These are phyloP conservation scores for Chlamydomonas applanata DNA, from an alignment of 139 green algal genomes.

Conservation along the genomic window DNA sequence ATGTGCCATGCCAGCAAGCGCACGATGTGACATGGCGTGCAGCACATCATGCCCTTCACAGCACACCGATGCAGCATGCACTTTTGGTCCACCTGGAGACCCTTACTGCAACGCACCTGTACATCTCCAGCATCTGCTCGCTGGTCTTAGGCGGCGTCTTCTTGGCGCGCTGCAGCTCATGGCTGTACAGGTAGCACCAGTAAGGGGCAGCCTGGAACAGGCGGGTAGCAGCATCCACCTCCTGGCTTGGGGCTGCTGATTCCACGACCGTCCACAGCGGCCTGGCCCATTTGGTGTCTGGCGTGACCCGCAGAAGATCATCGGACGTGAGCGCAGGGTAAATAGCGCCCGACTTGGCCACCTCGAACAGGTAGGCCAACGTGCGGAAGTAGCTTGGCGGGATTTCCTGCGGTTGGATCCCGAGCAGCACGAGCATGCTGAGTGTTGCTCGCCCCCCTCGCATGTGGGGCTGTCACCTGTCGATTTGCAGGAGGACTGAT, in stretches of 20 bases:
- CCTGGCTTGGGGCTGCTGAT: not conserved
- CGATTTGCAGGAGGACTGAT: no score
- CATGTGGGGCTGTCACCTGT: no score
- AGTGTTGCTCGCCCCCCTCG: not conserved
- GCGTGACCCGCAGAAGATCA: not conserved
- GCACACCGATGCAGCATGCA: no score
- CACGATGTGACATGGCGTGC: no score
- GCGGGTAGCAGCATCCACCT: not conserved
- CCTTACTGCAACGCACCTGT: slow-evolving; percentile 5
- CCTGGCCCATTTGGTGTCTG: not conserved
- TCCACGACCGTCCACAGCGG: slow-evolving; percentile 8
- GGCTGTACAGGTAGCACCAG: slow-evolving; percentile 37
- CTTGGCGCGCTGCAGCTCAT: slow-evolving; percentile 14
- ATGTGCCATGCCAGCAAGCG: no score
- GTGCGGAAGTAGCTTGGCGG: slow-evolving; percentile 15
- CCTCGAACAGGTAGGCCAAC: slow-evolving; percentile 20
- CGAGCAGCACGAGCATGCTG: not conserved
- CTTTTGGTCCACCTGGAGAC: no score
- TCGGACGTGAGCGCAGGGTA: slow-evolving; percentile 1
- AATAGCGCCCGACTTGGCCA: slow-evolving; percentile 6
- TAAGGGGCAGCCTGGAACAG: slow-evolving; percentile 14
- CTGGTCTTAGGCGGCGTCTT: slow-evolving; percentile 29
- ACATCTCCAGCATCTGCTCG: slow-evolving; percentile 23
- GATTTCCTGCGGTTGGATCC: not conserved
- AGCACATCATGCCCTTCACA: no score